Percentiles rank a stretch among this genome's conserved stretches.
These are phyloP conservation scores for Diutina scorzettiae DNA, from an alignment of 1,139 yeast species.

Conservation along the genomic window DNA sequence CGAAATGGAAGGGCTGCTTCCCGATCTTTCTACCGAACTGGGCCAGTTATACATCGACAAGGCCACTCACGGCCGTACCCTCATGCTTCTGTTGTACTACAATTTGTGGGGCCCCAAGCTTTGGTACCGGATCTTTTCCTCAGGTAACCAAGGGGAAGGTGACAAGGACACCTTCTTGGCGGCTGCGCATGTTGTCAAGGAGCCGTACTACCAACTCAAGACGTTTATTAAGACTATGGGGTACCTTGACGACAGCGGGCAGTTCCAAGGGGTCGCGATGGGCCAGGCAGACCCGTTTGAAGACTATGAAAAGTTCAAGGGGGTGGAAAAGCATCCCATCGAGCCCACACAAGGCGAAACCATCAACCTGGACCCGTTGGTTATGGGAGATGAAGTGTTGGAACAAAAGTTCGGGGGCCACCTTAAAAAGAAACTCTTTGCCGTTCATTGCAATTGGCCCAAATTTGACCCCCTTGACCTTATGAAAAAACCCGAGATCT, in stretches of 20 bases:
- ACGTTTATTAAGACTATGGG: constrained; percentile 4
- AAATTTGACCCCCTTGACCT: constrained; percentile 1
- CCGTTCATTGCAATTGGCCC: constrained; percentile 6
- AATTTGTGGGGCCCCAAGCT: constrained; percentile 48
- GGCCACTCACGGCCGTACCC: constrained; percentile 35
- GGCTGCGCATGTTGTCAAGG: constrained; percentile 40
- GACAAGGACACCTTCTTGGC: constrained; percentile 61
- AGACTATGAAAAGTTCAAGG: background rate
- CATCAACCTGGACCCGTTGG: background rate
- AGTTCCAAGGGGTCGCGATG: constrained; percentile 5
- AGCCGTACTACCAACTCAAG: constrained; percentile 39
- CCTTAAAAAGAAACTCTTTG: background rate
- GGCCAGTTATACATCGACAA: constrained; percentile 52
- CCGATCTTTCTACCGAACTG: constrained; percentile 54
- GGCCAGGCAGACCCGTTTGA: constrained; percentile 5
- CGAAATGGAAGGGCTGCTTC: constrained; percentile 44
- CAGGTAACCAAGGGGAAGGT: constrained; percentile 64
- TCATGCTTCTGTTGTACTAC: constrained; percentile 43
- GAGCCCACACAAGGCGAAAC: background rate
- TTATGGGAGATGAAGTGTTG: background rate
- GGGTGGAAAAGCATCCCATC: background rate
- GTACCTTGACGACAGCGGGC: background rate
- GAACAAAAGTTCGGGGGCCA: background rate
- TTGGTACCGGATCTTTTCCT: constrained; percentile 50
- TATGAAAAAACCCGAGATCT: constrained; percentile 1